These are phyloP conservation scores for Backusella luteola DNA, from an alignment of 192 early-diverging fungal genomes.

Conservation along the genomic window DNA sequence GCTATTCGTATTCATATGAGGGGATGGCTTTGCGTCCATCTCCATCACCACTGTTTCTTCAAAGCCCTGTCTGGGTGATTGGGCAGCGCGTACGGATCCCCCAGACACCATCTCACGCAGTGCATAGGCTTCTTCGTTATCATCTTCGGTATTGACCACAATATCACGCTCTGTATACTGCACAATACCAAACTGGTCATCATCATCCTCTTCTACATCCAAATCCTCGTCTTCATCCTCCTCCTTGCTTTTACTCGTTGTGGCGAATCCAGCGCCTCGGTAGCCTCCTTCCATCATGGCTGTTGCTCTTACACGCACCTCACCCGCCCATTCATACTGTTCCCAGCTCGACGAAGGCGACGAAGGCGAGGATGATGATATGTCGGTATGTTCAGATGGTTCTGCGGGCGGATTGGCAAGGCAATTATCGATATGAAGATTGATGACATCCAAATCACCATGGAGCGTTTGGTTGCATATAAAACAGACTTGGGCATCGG, in stretches of 20 bases:
- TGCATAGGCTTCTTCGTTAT: conserved; percentile 38
- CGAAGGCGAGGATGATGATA: neutral
- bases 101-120: conserved; percentile 41
- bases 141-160: conserved; percentile 39
- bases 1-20: conserved; percentile 13
- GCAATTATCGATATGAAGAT: conserved; percentile 79
- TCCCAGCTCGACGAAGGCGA: conserved; percentile 46
- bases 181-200: conserved; percentile 63
- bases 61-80: conserved; percentile 13
- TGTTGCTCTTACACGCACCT: conserved; percentile 74
- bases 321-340: conserved; percentile 82
- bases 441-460: conserved; percentile 59
- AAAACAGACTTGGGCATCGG: conserved; percentile 54
- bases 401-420: conserved; percentile 36
- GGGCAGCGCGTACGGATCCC: conserved; percentile 18
- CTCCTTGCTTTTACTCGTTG: conserved; percentile 49
- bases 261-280: conserved; percentile 43
- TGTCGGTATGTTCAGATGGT: conserved; percentile 9
- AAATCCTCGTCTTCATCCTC: conserved; percentile 74
- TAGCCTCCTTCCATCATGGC: conserved; percentile 81
- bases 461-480: conserved; percentile 60
- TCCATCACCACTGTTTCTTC: conserved; percentile 28
- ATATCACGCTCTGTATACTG: conserved; percentile 78
- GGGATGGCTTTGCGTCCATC: conserved; percentile 10
- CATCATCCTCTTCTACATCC: conserved; percentile 82